phyloP scores from a whole-genome alignment of 768 basidiomycete genomes.

The Psilocybe cyanescens region DNA sequence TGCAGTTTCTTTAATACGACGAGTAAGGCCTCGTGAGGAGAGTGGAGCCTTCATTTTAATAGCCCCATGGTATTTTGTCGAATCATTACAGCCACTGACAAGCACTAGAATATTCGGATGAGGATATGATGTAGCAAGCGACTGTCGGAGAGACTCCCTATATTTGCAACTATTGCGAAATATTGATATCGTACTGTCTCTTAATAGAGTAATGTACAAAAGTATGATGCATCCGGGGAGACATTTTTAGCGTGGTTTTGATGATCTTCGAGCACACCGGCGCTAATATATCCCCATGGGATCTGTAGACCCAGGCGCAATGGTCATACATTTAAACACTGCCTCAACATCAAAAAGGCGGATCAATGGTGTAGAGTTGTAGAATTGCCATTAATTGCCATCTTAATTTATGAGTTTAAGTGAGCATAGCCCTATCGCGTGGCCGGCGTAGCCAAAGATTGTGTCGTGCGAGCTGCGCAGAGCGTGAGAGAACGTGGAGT shows the following conservation, averaged over 20 bases:
- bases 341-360: neutral
- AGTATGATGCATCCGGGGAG: neutral
- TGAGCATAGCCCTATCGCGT: neutral
- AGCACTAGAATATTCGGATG: too few species aligned
- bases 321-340: neutral
- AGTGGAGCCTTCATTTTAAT: too few species aligned
- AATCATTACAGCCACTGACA: too few species aligned
- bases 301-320: neutral
- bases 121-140: too few species aligned
- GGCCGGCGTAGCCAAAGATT: neutral
- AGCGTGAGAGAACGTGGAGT: neutral
- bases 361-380: neutral
- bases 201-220: neutral
- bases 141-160: too few species aligned
- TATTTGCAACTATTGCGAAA: too few species aligned
- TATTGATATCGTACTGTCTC: neutral
- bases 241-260: neutral
- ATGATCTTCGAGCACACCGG: neutral
- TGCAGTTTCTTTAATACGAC: too few species aligned
- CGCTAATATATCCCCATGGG: neutral
- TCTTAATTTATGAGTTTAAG: neutral
- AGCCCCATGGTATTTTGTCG: too few species aligned
- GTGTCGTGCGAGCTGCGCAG: neutral
- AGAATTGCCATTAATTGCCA: neutral
- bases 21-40: too few species aligned